Percentiles rank a stretch among this genome's conserved stretches.
phyloP scores from a whole-genome alignment of 1,284 basidiomycete species.

The Sanguinoderma infundibulare region DNA sequence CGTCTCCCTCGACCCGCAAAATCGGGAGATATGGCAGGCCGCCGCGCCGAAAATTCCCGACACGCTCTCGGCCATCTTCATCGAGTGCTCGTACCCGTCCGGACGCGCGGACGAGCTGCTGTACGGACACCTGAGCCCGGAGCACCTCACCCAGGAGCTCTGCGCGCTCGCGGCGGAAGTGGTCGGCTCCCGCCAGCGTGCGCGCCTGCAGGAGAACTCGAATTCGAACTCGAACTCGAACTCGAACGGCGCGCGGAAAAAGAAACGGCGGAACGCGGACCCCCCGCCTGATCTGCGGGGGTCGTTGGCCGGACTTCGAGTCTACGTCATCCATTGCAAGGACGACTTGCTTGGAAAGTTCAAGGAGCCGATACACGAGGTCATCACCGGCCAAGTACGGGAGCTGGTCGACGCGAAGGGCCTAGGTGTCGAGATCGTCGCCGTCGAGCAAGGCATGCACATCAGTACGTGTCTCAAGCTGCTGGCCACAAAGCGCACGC shows the following conservation, averaged over 20 bases:
- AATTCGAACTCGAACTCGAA: no score
- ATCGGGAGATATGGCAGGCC: constrained; percentile 67
- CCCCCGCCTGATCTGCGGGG: constrained; percentile 48
- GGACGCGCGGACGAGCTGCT: constrained; percentile 63
- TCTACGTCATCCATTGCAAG: constrained; percentile 85
- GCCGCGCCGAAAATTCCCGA: constrained; percentile 73
- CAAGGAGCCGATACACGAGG: constrained; percentile 52
- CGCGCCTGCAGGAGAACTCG: not conserved
- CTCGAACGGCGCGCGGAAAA: constrained; percentile 47
- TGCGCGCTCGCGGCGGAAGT: constrained; percentile 67
- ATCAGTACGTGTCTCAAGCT: constrained; percentile 51
- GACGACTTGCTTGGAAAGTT: constrained; percentile 53
- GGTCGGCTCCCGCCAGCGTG: constrained; percentile 43
- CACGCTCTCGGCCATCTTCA: constrained; percentile 69
- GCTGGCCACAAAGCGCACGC: not conserved
- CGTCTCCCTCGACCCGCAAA: constrained; percentile 59
- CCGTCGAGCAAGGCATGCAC: constrained; percentile 73
- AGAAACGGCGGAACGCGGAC: constrained; percentile 44
- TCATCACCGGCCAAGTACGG: constrained; percentile 68
- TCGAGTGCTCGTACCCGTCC: constrained; percentile 83
- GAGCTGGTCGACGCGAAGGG: constrained; percentile 55
- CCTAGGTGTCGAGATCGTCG: constrained; percentile 66
- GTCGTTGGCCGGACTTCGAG: constrained; percentile 58
- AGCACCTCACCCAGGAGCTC: constrained; percentile 73
- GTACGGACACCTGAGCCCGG: constrained; percentile 80